Evolutionary conservation across 768 basidiomycete species (phyloP).

Genomic region (Calocera viscosa): DNA sequence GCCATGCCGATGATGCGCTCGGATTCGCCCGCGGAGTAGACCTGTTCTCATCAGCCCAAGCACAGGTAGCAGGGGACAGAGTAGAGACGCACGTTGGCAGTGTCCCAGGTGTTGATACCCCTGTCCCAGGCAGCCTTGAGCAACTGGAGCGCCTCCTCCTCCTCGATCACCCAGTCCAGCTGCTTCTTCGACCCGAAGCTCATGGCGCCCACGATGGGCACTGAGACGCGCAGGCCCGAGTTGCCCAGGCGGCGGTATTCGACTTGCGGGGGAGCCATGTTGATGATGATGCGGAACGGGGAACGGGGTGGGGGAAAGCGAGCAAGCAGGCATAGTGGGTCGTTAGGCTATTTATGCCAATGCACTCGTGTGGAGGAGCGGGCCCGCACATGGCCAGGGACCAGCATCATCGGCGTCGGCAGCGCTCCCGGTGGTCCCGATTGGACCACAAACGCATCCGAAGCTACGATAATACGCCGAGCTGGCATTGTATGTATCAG

Average conservation of each 20-base stretch:
- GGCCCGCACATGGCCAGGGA: background rate
- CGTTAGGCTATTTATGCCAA: no score
- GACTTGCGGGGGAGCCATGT: background rate
- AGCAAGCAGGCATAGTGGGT: no score
- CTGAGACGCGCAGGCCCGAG: slow-evolving; percentile 32
- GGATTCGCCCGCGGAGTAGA: slow-evolving; percentile 51
- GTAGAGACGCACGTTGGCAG: slow-evolving; percentile 25
- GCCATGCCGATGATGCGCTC: slow-evolving; percentile 61
- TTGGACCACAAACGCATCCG: background rate
- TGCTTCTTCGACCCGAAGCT: slow-evolving; percentile 6
- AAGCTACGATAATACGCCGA: background rate
- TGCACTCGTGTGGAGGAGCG: background rate
- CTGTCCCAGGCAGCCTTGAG: slow-evolving; percentile 19
- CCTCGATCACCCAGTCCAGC: slow-evolving; percentile 18
- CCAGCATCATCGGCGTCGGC: background rate
- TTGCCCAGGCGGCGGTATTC: slow-evolving; percentile 18
- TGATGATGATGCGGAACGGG: background rate
- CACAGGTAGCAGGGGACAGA: slow-evolving; percentile 10
- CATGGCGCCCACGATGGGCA: slow-evolving; percentile 24
- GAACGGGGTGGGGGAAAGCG: background rate
- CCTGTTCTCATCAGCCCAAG: no score
- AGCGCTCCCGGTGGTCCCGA: background rate
- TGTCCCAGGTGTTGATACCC: slow-evolving; percentile 33
- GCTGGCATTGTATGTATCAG: background rate
- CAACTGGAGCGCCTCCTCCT: slow-evolving; percentile 20